Percentiles rank a stretch among this genome's conserved stretches.
phyloP scores from a whole-genome alignment of 306 rosid genomes.

The Ormosia emarginata region DNA sequence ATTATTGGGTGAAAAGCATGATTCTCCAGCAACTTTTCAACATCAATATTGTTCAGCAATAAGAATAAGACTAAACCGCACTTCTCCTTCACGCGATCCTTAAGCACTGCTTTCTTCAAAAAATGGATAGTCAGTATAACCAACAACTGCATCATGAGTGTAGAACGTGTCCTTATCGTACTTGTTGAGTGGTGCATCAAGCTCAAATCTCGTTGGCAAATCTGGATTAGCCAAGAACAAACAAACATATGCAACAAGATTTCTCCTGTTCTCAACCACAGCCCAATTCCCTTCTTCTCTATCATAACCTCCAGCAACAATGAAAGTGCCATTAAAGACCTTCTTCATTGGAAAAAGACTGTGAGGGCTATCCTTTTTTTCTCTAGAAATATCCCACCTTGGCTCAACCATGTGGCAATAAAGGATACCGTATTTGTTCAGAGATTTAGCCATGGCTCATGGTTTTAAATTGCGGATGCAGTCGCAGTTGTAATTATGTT shows the following conservation, averaged over 20 bases:
- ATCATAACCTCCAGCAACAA: constrained; percentile 37
- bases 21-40: too few species aligned
- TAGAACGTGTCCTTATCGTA: constrained; percentile 19
- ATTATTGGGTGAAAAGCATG: too few species aligned
- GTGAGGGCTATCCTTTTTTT: background rate
- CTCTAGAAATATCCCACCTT: constrained; percentile 19
- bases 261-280: constrained; percentile 11
- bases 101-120: too few species aligned
- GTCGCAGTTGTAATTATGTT: too few species aligned
- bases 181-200: constrained; percentile 42
- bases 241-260: constrained; percentile 40
- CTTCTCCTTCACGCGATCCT: too few species aligned
- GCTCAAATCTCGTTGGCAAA: constrained; percentile 42
- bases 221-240: constrained; percentile 49
- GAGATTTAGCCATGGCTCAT: constrained; percentile 24
- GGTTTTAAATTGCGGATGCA: too few species aligned
- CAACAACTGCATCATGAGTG: too few species aligned
- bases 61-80: too few species aligned
- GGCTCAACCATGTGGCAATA: constrained; percentile 57
- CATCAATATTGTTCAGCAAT: too few species aligned
- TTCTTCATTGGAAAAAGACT: constrained; percentile 38
- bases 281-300: constrained; percentile 39
- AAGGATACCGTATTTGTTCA: constrained; percentile 33
- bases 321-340: constrained; percentile 35
- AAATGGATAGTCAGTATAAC: too few species aligned